These are phyloP conservation scores for Umbelopsis sp. DNA, from an alignment of 192 early-diverging fungal genomes.

Conservation along the genomic window DNA sequence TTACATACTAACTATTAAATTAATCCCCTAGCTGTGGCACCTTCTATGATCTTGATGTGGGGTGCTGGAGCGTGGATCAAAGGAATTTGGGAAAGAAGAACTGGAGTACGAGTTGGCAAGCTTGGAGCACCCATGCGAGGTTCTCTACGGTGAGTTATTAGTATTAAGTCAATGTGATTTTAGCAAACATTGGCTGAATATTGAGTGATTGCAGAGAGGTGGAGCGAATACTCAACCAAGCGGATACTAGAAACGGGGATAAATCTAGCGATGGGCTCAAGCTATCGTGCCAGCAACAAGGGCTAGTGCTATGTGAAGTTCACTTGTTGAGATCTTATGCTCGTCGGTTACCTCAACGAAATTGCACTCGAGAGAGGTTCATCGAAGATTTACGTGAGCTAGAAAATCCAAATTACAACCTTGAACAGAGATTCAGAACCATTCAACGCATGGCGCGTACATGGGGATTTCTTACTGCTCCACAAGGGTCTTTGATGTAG, in stretches of 20 bases:
- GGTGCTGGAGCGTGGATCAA: conserved; percentile 29
- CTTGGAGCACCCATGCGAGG: conserved; percentile 27
- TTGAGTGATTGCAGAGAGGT: not conserved
- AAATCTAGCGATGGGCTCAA: conserved; percentile 6
- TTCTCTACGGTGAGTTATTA: conserved; percentile 29
- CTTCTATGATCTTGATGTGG: conserved; percentile 42
- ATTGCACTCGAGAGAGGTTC: conserved; percentile 60
- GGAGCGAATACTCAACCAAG: conserved; percentile 13
- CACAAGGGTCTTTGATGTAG: not conserved
- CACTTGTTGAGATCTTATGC: conserved; percentile 58
- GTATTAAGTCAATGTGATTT: not conserved
- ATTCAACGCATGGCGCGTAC: conserved; percentile 66
- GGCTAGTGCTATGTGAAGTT: conserved; percentile 65
- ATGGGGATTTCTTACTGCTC: conserved; percentile 56
- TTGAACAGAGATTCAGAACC: conserved; percentile 54
- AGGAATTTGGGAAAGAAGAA: conserved; percentile 15
- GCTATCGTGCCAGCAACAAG: conserved; percentile 53
- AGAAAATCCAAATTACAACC: conserved; percentile 57
- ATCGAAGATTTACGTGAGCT: conserved; percentile 82
- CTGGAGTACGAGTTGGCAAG: conserved; percentile 18
- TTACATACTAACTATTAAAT: not conserved
- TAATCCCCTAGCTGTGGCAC: conserved; percentile 36
- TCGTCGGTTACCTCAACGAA: conserved; percentile 41
- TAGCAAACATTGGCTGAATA: too few species aligned
- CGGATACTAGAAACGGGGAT: conserved; percentile 1